phyloP scores from a whole-genome alignment of 352 stramenopile genomes.

The Phytophthora aleatoria region DNA sequence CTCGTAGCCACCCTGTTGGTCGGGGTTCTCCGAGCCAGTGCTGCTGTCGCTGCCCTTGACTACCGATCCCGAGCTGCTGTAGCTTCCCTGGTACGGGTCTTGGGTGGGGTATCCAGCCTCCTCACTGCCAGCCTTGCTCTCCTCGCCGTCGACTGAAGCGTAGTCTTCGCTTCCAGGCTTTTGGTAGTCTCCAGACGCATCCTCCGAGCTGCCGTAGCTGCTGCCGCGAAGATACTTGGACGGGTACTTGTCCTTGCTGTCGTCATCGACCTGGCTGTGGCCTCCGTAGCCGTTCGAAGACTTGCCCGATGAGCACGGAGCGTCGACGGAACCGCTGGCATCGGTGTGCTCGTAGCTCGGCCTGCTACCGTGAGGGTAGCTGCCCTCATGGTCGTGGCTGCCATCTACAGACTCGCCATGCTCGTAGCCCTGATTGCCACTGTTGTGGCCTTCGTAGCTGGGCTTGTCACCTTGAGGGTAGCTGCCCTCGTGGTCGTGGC shows the following conservation, averaged over 20 bases:
- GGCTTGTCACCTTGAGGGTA: neutral
- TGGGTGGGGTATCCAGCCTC: conserved; percentile 6
- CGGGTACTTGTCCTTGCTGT: conserved; percentile 20
- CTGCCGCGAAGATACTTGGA: conserved; percentile 27
- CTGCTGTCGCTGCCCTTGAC: neutral
- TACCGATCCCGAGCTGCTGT: conserved; percentile 10
- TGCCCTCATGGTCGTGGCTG: no score
- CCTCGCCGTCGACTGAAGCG: conserved; percentile 1
- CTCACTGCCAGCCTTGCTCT: neutral
- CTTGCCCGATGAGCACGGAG: conserved; percentile 18
- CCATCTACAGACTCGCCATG: neutral
- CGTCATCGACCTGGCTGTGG: neutral
- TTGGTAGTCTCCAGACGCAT: conserved; percentile 7
- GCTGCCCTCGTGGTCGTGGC: no score
- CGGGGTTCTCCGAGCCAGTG: no score
- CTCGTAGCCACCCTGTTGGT: neutral
- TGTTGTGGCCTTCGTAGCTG: neutral
- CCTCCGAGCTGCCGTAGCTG: conserved; percentile 9
- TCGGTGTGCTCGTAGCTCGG: neutral
- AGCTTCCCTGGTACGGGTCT: conserved; percentile 14
- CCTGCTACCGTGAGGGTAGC: neutral
- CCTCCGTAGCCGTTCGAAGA: conserved; percentile 8
- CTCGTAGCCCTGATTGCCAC: conserved; percentile 3
- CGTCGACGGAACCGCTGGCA: conserved; percentile 8
- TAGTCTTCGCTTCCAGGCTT: conserved; percentile 16